Base-by-base conservation (phyloP, 345 rosid genomes). In the Mangifera indica region DNA sequence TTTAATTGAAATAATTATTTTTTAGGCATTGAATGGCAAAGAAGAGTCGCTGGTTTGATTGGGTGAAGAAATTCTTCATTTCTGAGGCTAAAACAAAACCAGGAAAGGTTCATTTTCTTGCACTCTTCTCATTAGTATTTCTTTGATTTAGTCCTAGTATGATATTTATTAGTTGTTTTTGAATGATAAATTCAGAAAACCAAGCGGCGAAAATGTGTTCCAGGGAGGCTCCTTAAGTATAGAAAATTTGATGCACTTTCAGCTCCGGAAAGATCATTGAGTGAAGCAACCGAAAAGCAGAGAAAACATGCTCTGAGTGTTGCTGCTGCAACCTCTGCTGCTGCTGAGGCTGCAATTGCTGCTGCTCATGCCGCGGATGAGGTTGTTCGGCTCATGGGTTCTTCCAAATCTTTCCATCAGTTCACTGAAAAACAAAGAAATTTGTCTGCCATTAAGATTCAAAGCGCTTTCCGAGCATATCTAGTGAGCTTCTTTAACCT, bases 341-440 rank as follows among this genome's bases (percentile, higher is more conserved):
- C 97, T 32, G 98, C 97, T 1, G 89, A 93, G 80, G 98, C 96
- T 2, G 97, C 97, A 0, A 87, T 93, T 71, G 92, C 91, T 42
- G 93, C 98, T 1, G 98, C 97, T 21, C 84, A 81, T 9, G 96
- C 96, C 0, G 98, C 98, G 0, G 97, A 97, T n/a, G 96, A 91
- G 81, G 90, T 91, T 72, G 98, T 93, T 49, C 80, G 89, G 15
- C 87, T 91, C 64, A 84, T 93, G 0, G 80, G 75, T 17, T 71
- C 81, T 58, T 84, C 90, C n/a, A 77, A 79, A 7, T 60, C 85
- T 68, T 76, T 52, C 66, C 75, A 63, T 72, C 76, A 25, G 58
- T 71, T 73, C 46, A 72, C 78, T 45, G 71, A 60, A 4, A 66
- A 25, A 3, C 85, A 85, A 32, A 79, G 69, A 7, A 72, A 72